A percentile compares a stretch with the other conserved stretches of the same genome.
These are phyloP conservation scores for Russula virescens DNA, from an alignment of 768 basidiomycete species.

Conservation along the genomic window DNA sequence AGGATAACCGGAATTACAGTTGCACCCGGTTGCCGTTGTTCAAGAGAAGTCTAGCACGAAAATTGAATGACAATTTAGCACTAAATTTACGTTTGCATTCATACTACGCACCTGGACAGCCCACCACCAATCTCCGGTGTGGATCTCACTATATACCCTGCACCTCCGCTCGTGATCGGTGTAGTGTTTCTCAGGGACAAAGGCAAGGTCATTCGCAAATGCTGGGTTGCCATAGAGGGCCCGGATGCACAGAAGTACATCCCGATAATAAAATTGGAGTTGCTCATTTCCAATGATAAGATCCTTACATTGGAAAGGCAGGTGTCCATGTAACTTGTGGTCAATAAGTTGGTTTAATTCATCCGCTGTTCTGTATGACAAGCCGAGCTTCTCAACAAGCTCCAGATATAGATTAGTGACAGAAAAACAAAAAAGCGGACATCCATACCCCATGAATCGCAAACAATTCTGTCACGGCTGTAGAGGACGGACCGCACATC, in stretches of 20 bases:
- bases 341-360: not conserved
- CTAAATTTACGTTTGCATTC: no score
- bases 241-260: no score
- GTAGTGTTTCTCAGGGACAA: not conserved
- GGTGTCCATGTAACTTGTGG: not conserved
- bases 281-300: not conserved
- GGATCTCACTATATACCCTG: not conserved
- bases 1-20: no score
- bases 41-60: no score
- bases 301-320: not conserved
- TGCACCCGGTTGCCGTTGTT: no score
- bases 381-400: not conserved
- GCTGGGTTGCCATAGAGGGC: not conserved
- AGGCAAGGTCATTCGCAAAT: not conserved
- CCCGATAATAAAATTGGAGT: no score
- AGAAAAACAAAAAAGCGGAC: no score
- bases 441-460: not conserved
- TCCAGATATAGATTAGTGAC: not conserved
- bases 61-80: no score
- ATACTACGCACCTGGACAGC: not conserved
- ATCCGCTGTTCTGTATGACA: not conserved
- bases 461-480: not conserved
- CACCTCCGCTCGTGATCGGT: not conserved
- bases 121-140: no score
- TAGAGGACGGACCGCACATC: no score